Evolutionary conservation across 106 monocot genomes (phyloP), one percentile per base, ranked within the genome.

Genomic region (Acorus gramineus): DNA sequence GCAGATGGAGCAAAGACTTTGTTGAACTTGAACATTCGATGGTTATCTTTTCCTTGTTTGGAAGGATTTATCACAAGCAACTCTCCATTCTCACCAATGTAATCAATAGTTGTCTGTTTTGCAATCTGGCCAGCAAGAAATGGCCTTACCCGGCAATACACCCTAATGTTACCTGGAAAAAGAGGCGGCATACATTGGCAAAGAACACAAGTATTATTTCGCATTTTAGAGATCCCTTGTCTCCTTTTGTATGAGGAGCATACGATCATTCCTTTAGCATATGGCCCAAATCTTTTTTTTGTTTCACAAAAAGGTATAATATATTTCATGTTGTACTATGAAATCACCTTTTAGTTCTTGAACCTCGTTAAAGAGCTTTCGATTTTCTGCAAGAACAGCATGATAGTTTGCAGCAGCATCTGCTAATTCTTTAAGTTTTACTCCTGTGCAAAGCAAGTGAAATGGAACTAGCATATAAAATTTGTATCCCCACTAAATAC

Each of bases 131-230:
- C 71, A 45, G 78, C 55, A 69, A 73, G 83, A 59, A 84, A 84
- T 55, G 91, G 91, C 65, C 86, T 86, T 77, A 86, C 79, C 5
- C 91, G 78, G 79, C 90, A 86, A 70, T 74, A 84, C 44, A 91
- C 86, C 67, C 91, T 76, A 55, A 91, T 91, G 60, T 91, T 91
- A 61, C 91, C 91, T 91, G 64, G 43, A 4, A 59, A 71, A 48
- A 7, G 61, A 7, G 42, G 28, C 14, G 28, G 7, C 10, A 5
- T 28, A 0, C 28, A 28, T 28, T 28, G 28, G 5, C 47, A 58
- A 42, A 58, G 8, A 69, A 14, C 4, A 58, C 8, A 28, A 10
- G 59, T 28, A 69, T 9, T 42, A 48, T 7, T 11, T 28, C 6
- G 7, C 11, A 49, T 69, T 28, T 28, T 28, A 28, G 28, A 28